Evolutionary conservation across 1,284 basidiomycete genomes (phyloP).

Genomic region (Cutaneotrichosporon cutaneum): DNA sequence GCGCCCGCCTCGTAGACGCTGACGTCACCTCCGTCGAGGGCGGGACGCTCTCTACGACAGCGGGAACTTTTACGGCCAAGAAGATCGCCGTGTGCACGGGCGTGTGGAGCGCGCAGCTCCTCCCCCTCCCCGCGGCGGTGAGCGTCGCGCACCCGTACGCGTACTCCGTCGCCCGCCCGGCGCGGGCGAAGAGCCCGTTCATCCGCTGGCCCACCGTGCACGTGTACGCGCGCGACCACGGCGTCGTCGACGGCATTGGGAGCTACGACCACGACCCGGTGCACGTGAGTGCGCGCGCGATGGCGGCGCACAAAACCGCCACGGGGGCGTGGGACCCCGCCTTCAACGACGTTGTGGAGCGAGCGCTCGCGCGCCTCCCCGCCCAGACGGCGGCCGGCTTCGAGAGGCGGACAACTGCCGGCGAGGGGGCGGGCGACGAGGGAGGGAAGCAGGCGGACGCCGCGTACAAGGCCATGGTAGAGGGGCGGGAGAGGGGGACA

Average conservation of each 20-base stretch:
- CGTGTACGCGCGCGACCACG: conserved; percentile 38
- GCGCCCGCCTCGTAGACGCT: conserved; percentile 21
- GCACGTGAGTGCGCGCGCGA: conserved; percentile 9
- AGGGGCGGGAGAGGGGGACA: neutral
- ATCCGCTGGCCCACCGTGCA: conserved; percentile 30
- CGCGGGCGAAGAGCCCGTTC: conserved; percentile 20
- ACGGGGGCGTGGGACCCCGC: conserved; percentile 24
- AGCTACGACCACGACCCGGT: conserved; percentile 32
- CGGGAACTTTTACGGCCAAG: neutral
- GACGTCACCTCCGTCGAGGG: conserved; percentile 14
- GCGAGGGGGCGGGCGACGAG: neutral
- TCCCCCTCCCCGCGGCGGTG: conserved; percentile 20
- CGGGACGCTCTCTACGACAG: neutral
- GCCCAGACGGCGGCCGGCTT: conserved; percentile 18
- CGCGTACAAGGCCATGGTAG: neutral
- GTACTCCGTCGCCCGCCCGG: conserved; percentile 11
- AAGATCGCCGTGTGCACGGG: conserved; percentile 30
- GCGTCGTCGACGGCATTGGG: conserved; percentile 29
- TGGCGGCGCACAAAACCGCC: conserved; percentile 15
- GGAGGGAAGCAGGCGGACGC: neutral
- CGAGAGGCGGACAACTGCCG: neutral
- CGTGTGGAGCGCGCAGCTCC: conserved; percentile 31
- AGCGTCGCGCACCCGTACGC: conserved; percentile 36
- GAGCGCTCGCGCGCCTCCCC: conserved; percentile 22
- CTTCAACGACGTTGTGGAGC: conserved; percentile 22